phyloP scores from a whole-genome alignment of 495 filamentous ascomycete species.

The Parathielavia appendiculata region DNA sequence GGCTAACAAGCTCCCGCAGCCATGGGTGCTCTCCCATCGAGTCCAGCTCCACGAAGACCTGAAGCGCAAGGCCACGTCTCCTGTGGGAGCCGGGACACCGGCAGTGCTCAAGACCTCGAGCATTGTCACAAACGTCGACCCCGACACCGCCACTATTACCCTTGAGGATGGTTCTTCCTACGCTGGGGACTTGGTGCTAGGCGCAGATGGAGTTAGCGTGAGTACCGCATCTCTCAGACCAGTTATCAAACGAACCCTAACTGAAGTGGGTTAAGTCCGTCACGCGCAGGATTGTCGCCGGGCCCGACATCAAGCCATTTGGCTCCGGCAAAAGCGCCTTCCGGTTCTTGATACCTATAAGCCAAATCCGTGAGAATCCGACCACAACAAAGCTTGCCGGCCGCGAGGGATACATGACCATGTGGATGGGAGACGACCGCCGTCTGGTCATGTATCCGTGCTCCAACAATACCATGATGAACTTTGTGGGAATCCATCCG shows the following conservation, averaged over 20 bases:
- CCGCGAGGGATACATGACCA: conserved; percentile 39
- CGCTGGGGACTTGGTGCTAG: conserved; percentile 35
- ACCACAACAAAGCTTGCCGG: conserved; percentile 36
- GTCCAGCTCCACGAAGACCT: conserved; percentile 11
- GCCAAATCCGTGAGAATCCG: conserved; percentile 42
- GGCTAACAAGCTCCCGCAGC: too few species aligned
- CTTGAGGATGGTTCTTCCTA: conserved; percentile 36
- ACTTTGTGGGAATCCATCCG: conserved; percentile 56
- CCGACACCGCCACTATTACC: conserved; percentile 38
- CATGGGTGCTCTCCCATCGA: conserved; percentile 13
- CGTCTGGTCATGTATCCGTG: conserved; percentile 55
- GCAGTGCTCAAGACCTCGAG: conserved; percentile 12
- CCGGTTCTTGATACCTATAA: conserved; percentile 50
- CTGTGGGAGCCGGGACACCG: conserved; percentile 1
- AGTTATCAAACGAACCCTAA: conserved; percentile 8
- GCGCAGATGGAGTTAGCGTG: conserved; percentile 34
- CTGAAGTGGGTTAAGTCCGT: background rate
- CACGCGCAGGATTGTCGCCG: conserved; percentile 16
- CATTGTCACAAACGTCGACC: conserved; percentile 39
- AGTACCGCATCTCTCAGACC: conserved; percentile 26
- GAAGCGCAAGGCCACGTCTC: background rate
- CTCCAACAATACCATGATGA: conserved; percentile 47
- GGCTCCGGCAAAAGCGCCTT: conserved; percentile 50
- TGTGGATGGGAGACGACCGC: conserved; percentile 46
- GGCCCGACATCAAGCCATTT: background rate